These are phyloP conservation scores for Perilla frutescens DNA, from an alignment of 257 asterid genomes.

Conservation along the genomic window DNA sequence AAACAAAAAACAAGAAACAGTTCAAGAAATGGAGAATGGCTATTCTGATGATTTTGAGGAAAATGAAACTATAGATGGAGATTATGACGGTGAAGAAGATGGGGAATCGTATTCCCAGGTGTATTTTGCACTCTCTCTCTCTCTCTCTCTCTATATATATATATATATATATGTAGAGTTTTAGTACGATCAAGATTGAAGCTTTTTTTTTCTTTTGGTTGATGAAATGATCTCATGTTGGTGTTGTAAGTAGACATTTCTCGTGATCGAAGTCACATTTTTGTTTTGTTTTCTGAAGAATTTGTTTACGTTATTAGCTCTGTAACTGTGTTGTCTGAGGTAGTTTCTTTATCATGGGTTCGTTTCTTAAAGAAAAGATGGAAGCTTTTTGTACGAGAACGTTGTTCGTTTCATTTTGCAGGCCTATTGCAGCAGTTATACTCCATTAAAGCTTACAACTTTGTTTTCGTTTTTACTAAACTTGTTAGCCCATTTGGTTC, in stretches of 20 bases:
- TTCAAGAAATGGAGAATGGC: slow-evolving; percentile 11
- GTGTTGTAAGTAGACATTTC: background rate
- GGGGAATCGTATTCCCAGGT: slow-evolving; percentile 14
- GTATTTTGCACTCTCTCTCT: background rate
- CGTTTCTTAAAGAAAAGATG: background rate
- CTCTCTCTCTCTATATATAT: background rate
- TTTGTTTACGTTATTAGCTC: background rate
- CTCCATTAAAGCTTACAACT: background rate
- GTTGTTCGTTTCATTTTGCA: background rate
- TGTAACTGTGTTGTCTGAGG: background rate
- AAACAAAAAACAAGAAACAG: background rate
- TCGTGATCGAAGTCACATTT: background rate
- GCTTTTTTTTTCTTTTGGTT: background rate
- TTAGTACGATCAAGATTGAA: background rate
- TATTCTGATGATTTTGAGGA: slow-evolving; percentile 1
- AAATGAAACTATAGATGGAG: background rate
- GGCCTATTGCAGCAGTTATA: background rate
- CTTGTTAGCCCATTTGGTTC: background rate
- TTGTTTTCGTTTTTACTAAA: background rate
- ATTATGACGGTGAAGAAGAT: background rate
- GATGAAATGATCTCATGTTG: background rate
- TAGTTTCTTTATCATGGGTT: background rate
- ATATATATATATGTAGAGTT: background rate
- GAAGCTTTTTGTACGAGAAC: background rate
- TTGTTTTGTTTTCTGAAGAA: background rate